Evolutionary conservation across 2,329 filamentous ascomycete genomes (phyloP), one percentile per base, ranked within the genome.

Genomic region (Claviceps monticola): DNA sequence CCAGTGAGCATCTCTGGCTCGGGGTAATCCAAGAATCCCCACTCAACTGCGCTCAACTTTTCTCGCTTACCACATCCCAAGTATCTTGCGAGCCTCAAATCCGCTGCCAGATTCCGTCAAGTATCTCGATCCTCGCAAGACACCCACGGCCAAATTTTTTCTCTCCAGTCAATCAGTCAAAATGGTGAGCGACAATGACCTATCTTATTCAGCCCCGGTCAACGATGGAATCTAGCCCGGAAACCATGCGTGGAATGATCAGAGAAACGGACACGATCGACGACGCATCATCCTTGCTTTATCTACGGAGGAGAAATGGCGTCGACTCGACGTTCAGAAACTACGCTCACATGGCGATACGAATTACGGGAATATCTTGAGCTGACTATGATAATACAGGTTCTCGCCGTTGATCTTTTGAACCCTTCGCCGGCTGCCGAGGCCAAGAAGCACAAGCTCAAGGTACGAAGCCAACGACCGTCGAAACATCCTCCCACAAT

Each of bases 371-470:
- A 51, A 51, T 44, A 46, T 19, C 34, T 52, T 46, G 51, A 70
- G 72, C 77, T 82, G 70, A 82, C 71, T 55, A 60, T 62, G 62
- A 56, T 55, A 49, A 46, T 57, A 62, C 71, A 97, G 93, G 91
- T 97, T 95, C 89, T 98, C 86, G 93, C 93, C 75, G 88, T 97
- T 82, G 93, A 98, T 83, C 90, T 98, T 70, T 86, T 98, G 77
- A 97, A 98, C 88, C 93, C 93, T 71, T 87, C 86, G 72, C 86
- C 91, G 76, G 88, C 88, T 76, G 84, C 91, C 74, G 93, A 98
- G 86, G 89, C 89, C 71, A 88, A 89, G 80, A 97, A 97, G 87
- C 93, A 98, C 88, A 98, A 98, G 88, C 88, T 98, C 74, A 98
- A 98, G 89, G 89, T 95, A 88, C 62, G 64, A 62, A 55, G 46